Conservation (phyloP, 305 asterid species). For the Plantago coronopus region DNA sequence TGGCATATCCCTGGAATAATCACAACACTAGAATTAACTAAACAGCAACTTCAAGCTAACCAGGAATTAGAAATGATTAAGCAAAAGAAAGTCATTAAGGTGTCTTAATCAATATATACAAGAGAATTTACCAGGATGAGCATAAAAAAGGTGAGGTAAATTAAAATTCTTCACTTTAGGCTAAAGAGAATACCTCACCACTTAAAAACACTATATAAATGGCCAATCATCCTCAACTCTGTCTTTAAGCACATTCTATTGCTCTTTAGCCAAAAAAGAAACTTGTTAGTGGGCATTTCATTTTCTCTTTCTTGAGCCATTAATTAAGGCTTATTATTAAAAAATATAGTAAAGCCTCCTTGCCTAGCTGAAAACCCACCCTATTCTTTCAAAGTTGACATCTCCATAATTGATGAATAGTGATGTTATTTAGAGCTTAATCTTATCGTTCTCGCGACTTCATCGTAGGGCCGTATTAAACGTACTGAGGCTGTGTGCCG, state of each 20-base stretch:
- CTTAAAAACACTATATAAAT: background rate
- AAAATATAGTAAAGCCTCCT: background rate
- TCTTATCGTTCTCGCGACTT: too few species aligned
- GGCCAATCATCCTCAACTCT: constrained; percentile 9
- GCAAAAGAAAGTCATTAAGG: background rate
- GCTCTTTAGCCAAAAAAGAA: constrained; percentile 4
- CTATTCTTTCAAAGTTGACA: background rate
- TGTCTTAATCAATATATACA: background rate
- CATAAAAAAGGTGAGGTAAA: constrained; percentile 4
- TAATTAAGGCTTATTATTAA: constrained; percentile 7
- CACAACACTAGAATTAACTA: background rate
- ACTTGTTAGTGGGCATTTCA: constrained; percentile 7
- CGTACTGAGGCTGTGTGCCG: too few species aligned
- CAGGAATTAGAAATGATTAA: background rate
- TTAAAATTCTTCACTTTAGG: too few species aligned
- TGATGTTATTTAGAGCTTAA: too few species aligned
- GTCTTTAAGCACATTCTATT: constrained; percentile 1
- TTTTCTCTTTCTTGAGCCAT: background rate
- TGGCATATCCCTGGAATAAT: background rate
- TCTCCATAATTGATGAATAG: constrained; percentile 11
- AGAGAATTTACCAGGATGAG: background rate
- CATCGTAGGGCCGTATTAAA: too few species aligned
- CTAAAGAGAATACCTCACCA: constrained; percentile 1
- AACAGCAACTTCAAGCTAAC: too few species aligned
- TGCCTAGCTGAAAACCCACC: background rate